These are phyloP conservation scores for Mycena galericulata DNA, from an alignment of 768 basidiomycete genomes.

Conservation along the genomic window DNA sequence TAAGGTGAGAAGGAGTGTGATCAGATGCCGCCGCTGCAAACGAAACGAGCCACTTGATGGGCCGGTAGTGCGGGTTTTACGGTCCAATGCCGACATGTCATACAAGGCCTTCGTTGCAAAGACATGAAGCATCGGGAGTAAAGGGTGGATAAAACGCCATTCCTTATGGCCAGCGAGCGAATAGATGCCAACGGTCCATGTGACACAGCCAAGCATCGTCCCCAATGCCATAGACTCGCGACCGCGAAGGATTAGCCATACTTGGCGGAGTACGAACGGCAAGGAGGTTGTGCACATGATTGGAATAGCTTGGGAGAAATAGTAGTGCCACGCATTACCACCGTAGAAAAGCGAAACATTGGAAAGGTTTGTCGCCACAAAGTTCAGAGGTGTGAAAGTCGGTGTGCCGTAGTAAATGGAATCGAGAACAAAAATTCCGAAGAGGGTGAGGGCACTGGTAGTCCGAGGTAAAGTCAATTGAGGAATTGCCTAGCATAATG, in stretches of 20 bases:
- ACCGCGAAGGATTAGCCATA: constrained; percentile 51
- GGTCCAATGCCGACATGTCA: constrained; percentile 49
- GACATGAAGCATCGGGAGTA: constrained; percentile 86
- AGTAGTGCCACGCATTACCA: constrained; percentile 87
- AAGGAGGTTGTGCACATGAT: constrained; percentile 80
- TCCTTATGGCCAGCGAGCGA: constrained; percentile 94
- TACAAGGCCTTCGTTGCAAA: constrained; percentile 81
- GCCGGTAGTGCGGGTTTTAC: constrained; percentile 7
- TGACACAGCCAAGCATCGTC: constrained; percentile 61
- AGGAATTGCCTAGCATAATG: not conserved
- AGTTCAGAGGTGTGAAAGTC: constrained; percentile 85
- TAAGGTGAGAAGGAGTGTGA: constrained; percentile 63
- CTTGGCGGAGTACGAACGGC: constrained; percentile 78
- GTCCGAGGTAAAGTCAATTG: constrained; percentile 36
- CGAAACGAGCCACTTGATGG: constrained; percentile 40
- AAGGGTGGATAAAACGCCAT: constrained; percentile 95
- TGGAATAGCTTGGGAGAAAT: constrained; percentile 87
- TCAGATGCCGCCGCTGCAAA: constrained; percentile 50
- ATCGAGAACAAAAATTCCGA: constrained; percentile 65
- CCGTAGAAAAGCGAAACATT: constrained; percentile 95
- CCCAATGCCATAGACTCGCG: constrained; percentile 46
- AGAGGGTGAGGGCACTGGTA: constrained; percentile 38
- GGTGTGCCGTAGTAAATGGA: constrained; percentile 74
- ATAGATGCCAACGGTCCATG: constrained; percentile 77
- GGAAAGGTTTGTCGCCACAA: constrained; percentile 85